phyloP scores from a whole-genome alignment of 768 basidiomycete species.

The Boletus pseudopeckii region DNA sequence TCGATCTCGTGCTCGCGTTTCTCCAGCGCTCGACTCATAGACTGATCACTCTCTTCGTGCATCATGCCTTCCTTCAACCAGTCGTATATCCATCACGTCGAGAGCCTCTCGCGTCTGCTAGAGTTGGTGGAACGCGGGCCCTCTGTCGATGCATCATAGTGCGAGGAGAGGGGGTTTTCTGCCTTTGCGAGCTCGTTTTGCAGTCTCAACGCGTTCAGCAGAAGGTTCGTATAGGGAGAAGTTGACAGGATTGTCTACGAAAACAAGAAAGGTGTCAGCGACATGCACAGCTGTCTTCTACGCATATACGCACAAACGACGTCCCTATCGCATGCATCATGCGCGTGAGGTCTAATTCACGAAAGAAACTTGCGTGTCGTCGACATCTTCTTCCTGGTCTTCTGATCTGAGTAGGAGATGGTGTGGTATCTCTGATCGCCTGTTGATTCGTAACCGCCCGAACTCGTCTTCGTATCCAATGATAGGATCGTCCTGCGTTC shows the following conservation, averaged over 20 bases:
- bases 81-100: no score
- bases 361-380: conserved; percentile 48
- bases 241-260: conserved; percentile 48
- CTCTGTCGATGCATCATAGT: conserved; percentile 64
- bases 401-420: conserved; percentile 18
- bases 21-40: no score
- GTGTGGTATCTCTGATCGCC: conserved; percentile 74
- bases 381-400: conserved; percentile 35
- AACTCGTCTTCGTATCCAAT: conserved; percentile 88
- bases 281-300: not conserved
- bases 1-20: no score
- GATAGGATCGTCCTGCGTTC: conserved; percentile 62
- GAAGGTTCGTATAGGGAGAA: conserved; percentile 89
- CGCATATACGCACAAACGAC: conserved; percentile 46
- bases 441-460: conserved; percentile 65
- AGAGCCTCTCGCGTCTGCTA: no score
- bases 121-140: no score
- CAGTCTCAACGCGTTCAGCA: conserved; percentile 63
- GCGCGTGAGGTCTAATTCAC: not conserved
- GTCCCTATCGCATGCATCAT: conserved; percentile 40
- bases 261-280: not conserved
- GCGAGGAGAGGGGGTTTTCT: conserved; percentile 64
- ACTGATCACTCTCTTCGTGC: no score
- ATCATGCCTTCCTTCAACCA: no score
- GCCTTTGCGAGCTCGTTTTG: conserved; percentile 63